Conservation (phyloP, 495 filamentous ascomycete genomes). For the Trichocladium uniseriatum region DNA sequence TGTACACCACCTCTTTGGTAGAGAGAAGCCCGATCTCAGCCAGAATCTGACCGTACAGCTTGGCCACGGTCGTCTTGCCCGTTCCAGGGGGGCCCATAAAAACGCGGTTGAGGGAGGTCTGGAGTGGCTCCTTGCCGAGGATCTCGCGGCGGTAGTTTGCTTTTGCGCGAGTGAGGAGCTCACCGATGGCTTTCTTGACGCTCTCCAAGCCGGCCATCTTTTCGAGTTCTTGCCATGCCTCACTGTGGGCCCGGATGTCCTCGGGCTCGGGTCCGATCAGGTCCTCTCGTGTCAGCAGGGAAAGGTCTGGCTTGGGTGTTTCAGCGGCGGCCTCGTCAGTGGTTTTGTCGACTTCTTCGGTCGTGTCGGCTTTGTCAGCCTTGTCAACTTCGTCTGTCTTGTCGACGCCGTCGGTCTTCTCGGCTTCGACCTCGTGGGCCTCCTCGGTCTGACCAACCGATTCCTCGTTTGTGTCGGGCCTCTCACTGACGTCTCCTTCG, state of each 20-base stretch:
- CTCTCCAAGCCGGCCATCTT: constrained; percentile 43
- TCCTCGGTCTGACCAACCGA: background rate
- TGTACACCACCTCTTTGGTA: constrained; percentile 54
- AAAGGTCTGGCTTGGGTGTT: background rate
- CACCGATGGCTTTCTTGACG: constrained; percentile 48
- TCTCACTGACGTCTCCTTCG: too few species aligned
- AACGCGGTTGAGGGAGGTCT: constrained; percentile 54
- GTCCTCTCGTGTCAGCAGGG: constrained; percentile 43
- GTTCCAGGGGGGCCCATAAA: constrained; percentile 65
- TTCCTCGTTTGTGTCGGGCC: too few species aligned
- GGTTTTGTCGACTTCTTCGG: background rate
- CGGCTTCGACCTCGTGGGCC: too few species aligned
- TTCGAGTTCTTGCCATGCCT: constrained; percentile 49
- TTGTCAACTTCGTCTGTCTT: background rate
- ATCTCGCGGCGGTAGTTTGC: constrained; percentile 54
- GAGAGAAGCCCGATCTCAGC: constrained; percentile 50
- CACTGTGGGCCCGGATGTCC: constrained; percentile 29
- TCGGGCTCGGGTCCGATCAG: constrained; percentile 52
- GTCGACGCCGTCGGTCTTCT: too few species aligned
- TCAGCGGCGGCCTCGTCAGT: background rate
- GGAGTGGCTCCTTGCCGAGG: constrained; percentile 44
- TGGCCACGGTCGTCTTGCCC: constrained; percentile 68
- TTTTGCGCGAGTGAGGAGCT: constrained; percentile 41
- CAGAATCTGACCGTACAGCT: constrained; percentile 58
- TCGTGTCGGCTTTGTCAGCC: background rate